Conservation (phyloP, 1,139 yeast genomes). For the Torulaspora globosa region DNA sequence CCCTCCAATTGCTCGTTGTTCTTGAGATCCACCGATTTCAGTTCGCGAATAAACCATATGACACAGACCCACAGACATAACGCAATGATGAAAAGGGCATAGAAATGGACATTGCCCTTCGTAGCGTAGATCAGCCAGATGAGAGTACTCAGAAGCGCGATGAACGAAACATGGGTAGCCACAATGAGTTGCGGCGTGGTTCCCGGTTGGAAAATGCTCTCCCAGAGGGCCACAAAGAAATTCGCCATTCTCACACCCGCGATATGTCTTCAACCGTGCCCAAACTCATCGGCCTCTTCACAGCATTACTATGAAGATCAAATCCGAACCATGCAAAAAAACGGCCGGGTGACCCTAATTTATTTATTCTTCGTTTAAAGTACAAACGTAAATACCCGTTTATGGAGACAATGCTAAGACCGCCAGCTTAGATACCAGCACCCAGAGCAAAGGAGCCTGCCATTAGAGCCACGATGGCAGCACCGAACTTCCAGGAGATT, state of each 20-base stretch:
- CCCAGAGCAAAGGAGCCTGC: constrained; percentile 35
- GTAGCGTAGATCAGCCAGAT: constrained; percentile 58
- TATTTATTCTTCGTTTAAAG: not conserved
- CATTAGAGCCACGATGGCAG: constrained; percentile 31
- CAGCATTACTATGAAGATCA: not conserved
- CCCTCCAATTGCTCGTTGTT: constrained; percentile 41
- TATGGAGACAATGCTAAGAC: not conserved
- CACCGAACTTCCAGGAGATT: constrained; percentile 35
- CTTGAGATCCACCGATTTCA: constrained; percentile 48
- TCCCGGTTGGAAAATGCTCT: constrained; percentile 91
- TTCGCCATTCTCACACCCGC: constrained; percentile 14
- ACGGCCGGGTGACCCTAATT: not conserved
- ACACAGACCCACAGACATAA: constrained; percentile 69
- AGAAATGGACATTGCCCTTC: constrained; percentile 64
- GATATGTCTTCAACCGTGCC: too few relatives aligned
- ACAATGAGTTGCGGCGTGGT: constrained; percentile 78
- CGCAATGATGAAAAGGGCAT: constrained; percentile 68
- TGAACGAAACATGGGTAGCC: constrained; percentile 74
- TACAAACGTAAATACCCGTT: constrained; percentile 1
- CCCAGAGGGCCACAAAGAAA: constrained; percentile 75
- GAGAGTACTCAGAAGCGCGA: constrained; percentile 51
- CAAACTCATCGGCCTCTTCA: too few relatives aligned
- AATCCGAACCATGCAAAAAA: not conserved
- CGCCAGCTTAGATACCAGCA: constrained; percentile 23
- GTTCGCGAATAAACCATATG: constrained; percentile 81